Conservation (phyloP, 78 protist species). For the Goniomonas avonlea region DNA sequence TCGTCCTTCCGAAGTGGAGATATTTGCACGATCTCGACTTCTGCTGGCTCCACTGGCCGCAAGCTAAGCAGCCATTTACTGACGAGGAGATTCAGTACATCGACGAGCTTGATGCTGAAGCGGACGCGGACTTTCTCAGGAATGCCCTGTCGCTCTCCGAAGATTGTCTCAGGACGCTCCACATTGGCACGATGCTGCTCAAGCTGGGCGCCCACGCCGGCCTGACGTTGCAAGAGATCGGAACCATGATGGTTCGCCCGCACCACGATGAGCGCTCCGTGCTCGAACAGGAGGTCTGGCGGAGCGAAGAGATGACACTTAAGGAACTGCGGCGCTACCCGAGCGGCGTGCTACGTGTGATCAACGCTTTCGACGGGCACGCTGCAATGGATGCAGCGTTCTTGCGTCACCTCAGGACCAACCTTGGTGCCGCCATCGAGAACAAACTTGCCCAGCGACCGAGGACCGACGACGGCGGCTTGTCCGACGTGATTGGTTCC, state of each 20-base stretch:
- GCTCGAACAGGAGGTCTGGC: no score
- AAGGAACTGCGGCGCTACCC: no score
- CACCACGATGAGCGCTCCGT: no score
- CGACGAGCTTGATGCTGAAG: background rate
- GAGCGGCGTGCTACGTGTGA: no score
- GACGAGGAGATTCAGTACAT: background rate
- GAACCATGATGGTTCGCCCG: background rate
- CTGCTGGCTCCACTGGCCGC: constrained; percentile 25
- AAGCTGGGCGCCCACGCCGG: background rate
- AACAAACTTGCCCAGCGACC: no score
- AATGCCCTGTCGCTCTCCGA: background rate
- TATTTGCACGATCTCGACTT: background rate
- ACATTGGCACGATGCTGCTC: background rate
- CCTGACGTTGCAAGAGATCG: constrained; percentile 5
- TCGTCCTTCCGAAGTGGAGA: background rate
- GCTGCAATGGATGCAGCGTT: no score
- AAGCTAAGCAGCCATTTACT: background rate
- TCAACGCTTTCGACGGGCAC: no score
- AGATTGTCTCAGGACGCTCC: background rate
- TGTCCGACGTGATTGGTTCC: no score
- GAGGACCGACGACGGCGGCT: no score
- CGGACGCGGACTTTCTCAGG: background rate
- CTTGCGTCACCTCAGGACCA: no score
- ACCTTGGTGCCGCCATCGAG: no score
- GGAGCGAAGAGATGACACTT: no score